Percentiles rank a stretch among this genome's conserved stretches.
These are phyloP conservation scores for Macaranga tanarius DNA, from an alignment of 441 rosid species.

Conservation along the genomic window DNA sequence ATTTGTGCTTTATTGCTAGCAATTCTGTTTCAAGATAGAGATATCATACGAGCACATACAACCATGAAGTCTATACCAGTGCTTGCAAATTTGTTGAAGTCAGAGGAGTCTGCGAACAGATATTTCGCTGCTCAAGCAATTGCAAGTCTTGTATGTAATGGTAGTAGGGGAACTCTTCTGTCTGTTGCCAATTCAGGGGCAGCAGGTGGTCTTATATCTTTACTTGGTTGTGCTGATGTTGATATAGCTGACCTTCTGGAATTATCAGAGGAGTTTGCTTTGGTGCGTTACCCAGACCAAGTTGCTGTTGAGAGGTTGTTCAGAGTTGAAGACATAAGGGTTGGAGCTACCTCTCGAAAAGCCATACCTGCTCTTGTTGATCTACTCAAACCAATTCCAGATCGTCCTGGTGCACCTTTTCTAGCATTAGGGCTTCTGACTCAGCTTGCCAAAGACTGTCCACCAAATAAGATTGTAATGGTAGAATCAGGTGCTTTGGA, in stretches of 20 bases:
- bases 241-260: slow-evolving; percentile 86
- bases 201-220: slow-evolving; percentile 87
- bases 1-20: slow-evolving; percentile 94
- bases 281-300: slow-evolving; percentile 92
- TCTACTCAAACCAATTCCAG: slow-evolving; percentile 98
- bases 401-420: slow-evolving; percentile 99
- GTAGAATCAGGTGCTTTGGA: slow-evolving; percentile 98
- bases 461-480: slow-evolving; percentile 90
- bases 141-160: slow-evolving; percentile 95
- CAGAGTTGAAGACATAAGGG: slow-evolving; percentile 98
- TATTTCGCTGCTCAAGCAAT: slow-evolving; percentile 98
- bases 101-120: slow-evolving; percentile 86
- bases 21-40: slow-evolving; percentile 96
- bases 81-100: slow-evolving; percentile 87
- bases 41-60: slow-evolving; percentile 83
- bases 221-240: slow-evolving; percentile 96
- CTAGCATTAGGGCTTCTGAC: slow-evolving; percentile 89
- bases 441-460: slow-evolving; percentile 93
- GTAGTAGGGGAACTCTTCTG: slow-evolving; percentile 96
- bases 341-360: slow-evolving; percentile 98
- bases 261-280: slow-evolving; percentile 77
- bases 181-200: slow-evolving; percentile 99
- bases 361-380: slow-evolving; percentile 98
- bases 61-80: slow-evolving; percentile 93
- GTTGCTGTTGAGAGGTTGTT: slow-evolving; percentile 98